Evolutionary conservation across 345 rosid genomes (phyloP).

Genomic region (Barbarea vulgaris): DNA sequence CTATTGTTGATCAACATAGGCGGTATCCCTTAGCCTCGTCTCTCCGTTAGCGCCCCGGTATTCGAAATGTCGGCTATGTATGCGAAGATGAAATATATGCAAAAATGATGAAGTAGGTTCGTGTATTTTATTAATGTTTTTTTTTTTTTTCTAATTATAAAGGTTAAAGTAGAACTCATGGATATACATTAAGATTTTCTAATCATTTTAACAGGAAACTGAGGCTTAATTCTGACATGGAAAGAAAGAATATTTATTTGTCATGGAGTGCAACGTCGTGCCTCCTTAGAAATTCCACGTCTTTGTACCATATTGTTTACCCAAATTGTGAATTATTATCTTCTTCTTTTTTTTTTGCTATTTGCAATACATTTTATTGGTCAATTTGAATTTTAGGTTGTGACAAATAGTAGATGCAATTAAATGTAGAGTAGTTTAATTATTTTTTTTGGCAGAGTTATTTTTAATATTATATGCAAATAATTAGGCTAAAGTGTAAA

Average conservation of each 20-base stretch:
- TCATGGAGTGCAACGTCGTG: constrained; percentile 23
- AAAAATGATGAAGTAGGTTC: not conserved
- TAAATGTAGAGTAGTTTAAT: not conserved
- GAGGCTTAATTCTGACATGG: not conserved
- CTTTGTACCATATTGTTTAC: constrained; percentile 5
- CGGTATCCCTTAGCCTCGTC: not conserved
- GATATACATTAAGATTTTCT: not conserved
- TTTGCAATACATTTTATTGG: not conserved
- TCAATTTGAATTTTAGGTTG: not conserved
- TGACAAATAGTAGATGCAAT: not conserved
- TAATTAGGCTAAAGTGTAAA: not conserved
- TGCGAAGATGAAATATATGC: not conserved
- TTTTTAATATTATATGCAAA: not conserved
- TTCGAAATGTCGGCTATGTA: constrained; percentile 7
- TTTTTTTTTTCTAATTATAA: not conserved
- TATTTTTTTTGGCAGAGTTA: not conserved
- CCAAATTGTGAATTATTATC: not conserved
- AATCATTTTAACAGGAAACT: constrained; percentile 4
- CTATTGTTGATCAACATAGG: not conserved
- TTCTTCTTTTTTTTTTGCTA: not conserved
- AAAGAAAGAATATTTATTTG: not conserved
- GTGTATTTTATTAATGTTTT: not conserved
- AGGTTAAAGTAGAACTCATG: not conserved
- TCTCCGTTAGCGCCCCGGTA: not conserved
- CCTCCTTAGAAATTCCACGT: constrained; percentile 12